Percentiles rank a stretch among this genome's conserved stretches.
Evolutionary conservation across 192 early-diverging fungal genomes (phyloP).

Genomic region (Backusella circina): DNA sequence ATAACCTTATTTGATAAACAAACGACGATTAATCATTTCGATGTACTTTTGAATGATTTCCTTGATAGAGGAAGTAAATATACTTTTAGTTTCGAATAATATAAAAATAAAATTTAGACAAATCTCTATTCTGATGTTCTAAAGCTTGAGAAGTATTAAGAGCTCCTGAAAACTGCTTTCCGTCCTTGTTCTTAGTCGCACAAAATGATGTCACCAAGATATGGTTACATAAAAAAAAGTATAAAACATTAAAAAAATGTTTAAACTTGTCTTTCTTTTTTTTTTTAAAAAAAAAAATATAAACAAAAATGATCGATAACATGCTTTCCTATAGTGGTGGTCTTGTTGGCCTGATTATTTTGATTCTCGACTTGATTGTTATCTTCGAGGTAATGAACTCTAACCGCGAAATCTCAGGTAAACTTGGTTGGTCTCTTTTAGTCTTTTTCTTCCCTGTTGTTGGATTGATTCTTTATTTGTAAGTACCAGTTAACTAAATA

Average conservation of each 20-base stretch:
- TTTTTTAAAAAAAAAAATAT: neutral
- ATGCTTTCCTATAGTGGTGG: slow-evolving; percentile 36
- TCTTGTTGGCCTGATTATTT: slow-evolving; percentile 35
- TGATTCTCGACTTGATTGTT: slow-evolving; percentile 56
- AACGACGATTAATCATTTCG: no score
- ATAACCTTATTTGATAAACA: no score
- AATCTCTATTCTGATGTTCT: neutral
- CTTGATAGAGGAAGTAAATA: no score
- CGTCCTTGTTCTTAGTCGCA: neutral
- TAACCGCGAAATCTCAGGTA: slow-evolving; percentile 37
- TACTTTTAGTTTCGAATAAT: no score
- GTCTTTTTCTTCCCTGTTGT: slow-evolving; percentile 61
- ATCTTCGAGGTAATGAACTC: slow-evolving; percentile 56
- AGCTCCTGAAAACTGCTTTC: neutral
- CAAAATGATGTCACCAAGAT: neutral
- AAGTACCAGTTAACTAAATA: slow-evolving; percentile 26
- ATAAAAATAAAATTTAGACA: no score
- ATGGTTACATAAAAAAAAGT: neutral
- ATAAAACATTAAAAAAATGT: neutral
- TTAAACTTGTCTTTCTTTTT: neutral
- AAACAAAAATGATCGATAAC: slow-evolving; percentile 14
- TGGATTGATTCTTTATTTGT: slow-evolving; percentile 59
- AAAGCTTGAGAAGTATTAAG: neutral
- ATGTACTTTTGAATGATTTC: no score
- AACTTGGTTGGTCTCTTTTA: slow-evolving; percentile 54